A percentile compares a stretch with the other conserved stretches of the same genome.
Conservation (phyloP, 2,329 filamentous ascomycete genomes). For the Aspergillus persii region DNA sequence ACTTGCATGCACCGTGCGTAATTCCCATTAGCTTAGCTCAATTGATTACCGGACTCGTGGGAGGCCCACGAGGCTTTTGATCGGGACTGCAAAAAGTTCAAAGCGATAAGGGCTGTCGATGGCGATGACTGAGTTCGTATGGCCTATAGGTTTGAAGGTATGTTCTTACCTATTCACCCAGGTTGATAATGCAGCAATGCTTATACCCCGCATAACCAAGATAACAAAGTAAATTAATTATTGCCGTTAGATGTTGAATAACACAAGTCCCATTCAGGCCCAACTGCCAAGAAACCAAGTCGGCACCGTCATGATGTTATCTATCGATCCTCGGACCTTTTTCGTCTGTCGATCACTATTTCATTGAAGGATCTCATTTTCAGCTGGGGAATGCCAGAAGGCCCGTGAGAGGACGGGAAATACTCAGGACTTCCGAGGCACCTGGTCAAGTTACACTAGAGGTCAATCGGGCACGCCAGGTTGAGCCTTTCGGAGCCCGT, state of each 20-base stretch:
- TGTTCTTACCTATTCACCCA: too few relatives aligned
- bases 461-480: neutral
- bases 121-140: too few relatives aligned
- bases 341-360: neutral
- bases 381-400: neutral
- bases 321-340: neutral
- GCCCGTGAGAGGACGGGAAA: too few relatives aligned
- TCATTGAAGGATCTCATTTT: neutral
- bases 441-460: neutral
- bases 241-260: neutral
- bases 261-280: neutral
- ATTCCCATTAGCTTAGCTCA: neutral
- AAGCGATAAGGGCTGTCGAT: too few relatives aligned
- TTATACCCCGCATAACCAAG: too few relatives aligned
- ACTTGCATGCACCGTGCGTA: neutral
- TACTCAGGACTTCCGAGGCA: too few relatives aligned
- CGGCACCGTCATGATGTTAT: neutral
- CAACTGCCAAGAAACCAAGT: neutral
- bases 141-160: too few relatives aligned
- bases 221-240: neutral
- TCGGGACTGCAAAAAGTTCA: neutral
- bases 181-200: too few relatives aligned
- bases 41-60: neutral
- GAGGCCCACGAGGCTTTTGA: neutral
- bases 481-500: neutral